Base-by-base conservation (phyloP, 805 yeast genomes). In the Priceomyces melissophilus region DNA sequence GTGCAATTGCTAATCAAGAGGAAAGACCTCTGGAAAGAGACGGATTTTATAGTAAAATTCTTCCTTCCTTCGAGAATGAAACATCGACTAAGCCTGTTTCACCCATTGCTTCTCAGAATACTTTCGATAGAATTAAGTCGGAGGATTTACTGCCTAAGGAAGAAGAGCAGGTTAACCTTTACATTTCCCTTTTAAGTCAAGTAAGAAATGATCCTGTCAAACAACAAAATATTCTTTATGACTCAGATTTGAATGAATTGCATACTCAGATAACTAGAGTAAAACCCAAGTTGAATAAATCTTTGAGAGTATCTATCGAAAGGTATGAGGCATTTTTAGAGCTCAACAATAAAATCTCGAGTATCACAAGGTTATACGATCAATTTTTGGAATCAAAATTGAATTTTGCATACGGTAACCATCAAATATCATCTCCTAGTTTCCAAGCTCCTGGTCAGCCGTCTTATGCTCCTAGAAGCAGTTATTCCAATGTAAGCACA, bases 341-440 rank as follows among this genome's bases (percentile, higher is more conserved):
- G 36, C 70, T 86, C 78, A 87, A 85, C 62, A 77, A 84, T 36
- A 87, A 89, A 53, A 75, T 89, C 40, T 82, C 85, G 40, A 81
- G 88, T 4, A 82, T 87, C 26, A 76, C 81, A 54, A 75, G 84
- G 45, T 67, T 84, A n/a, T 89, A 88, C 53, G 95, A 88, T 57
- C 77, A 76, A 44, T 72, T 84, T 37, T 67, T 88, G 44, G 95
- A 89, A 44, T 47, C 54, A n/a, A 66, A 67, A 44, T 59, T 67
- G 43, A 55, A 49, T 41, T 54, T 57, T 45, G 73, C 71, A 1
- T 68, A 66, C 49, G 61, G 63, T 5, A 57, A 49, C 41, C 71
- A 66, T 32, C 36, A 48, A 13, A 43, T 50, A 14, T 32, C 48
- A n/a, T 31, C 34, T 17, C 39, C 43, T 17, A 17, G 10, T 16